These are phyloP conservation scores for Huntiella moniliformis DNA, from an alignment of 2,329 filamentous ascomycete species.

Conservation along the genomic window DNA sequence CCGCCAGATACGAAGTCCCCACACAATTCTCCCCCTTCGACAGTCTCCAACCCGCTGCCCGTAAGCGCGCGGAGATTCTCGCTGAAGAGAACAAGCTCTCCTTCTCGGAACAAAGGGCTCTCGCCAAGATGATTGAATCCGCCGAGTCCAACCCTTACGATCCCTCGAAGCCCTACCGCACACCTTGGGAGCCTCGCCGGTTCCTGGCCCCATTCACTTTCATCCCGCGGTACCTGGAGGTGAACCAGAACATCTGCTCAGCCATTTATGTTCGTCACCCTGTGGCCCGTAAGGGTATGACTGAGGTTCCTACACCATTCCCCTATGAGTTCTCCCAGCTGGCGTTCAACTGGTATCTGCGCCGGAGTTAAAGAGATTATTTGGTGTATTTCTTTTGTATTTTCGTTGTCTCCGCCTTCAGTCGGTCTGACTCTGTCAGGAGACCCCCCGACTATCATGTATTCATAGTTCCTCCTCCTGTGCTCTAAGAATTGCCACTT, in stretches of 20 bases:
- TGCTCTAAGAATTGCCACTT: no score
- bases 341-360: slow-evolving; percentile 87
- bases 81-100: slow-evolving; percentile 20
- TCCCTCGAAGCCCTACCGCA: slow-evolving; percentile 62
- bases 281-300: slow-evolving; percentile 61
- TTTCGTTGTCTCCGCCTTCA: neutral
- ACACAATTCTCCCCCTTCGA: slow-evolving; percentile 9
- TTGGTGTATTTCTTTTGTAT: neutral
- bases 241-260: slow-evolving; percentile 91
- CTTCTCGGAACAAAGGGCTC: slow-evolving; percentile 31
- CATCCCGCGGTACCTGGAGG: slow-evolving; percentile 86
- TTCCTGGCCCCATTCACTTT: slow-evolving; percentile 90
- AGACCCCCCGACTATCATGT: neutral
- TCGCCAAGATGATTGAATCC: slow-evolving; percentile 38
- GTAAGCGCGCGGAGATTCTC: slow-evolving; percentile 18
- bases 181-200: slow-evolving; percentile 71
- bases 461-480: neutral
- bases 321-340: slow-evolving; percentile 49
- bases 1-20: slow-evolving; percentile 6
- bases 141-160: slow-evolving; percentile 63
- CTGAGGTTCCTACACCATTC: slow-evolving; percentile 77
- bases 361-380: slow-evolving; percentile 40
- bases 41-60: slow-evolving; percentile 8
- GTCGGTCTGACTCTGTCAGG: neutral
- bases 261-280: slow-evolving; percentile 91